Base-by-base conservation (phyloP, 2,329 filamentous ascomycete genomes). In the Rutstroemia sydowiana region DNA sequence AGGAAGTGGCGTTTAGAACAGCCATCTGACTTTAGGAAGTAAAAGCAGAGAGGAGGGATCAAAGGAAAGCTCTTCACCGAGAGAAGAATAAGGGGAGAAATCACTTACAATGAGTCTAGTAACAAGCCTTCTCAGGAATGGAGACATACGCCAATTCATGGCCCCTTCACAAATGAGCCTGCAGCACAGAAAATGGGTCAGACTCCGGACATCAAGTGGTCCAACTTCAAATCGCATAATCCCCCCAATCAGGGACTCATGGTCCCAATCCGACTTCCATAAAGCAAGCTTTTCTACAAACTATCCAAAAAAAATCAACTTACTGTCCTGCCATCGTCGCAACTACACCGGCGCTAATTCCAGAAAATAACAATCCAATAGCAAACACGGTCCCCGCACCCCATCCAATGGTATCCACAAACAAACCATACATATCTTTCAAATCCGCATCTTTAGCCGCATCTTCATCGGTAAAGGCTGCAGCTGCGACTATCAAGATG, bases 271-370 rank as follows among this genome's bases (percentile, higher is more conserved):
- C 30, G 13, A 32, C 30, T 7, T 7, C 7, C 7, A 13, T 13
- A 32, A 32, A 32, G 30, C 7, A 32, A 32, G 13, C 30, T 32
- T 32, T n/a, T n/a, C n/a, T n/a, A n/a, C n/a, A n/a, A n/a, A n/a
- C n/a, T n/a, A n/a, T n/a, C n/a, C n/a, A 32, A 14, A 32, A n/a
- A 40, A 40, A 10, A 8, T 13, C 7, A 23, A 42, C 39, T 42
- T n/a, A 42, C 66, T 95, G 88, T 0, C 89, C 88, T 0, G 88
- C 80, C 61, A 95, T 92, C 2, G 89, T 95, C 70, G 88, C 92
- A 1, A 93, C 84, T 32, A 95, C 88, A 5, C 88, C 88, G 0
- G 88, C 88, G 0, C 82, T 87, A 5, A 88, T 77, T 7, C 89
- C 88, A 0, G 85, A 90, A 1, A 95, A 78, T 0, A 95, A 75